phyloP scores from a whole-genome alignment of 441 rosid genomes.

The Gossypium laxum region DNA sequence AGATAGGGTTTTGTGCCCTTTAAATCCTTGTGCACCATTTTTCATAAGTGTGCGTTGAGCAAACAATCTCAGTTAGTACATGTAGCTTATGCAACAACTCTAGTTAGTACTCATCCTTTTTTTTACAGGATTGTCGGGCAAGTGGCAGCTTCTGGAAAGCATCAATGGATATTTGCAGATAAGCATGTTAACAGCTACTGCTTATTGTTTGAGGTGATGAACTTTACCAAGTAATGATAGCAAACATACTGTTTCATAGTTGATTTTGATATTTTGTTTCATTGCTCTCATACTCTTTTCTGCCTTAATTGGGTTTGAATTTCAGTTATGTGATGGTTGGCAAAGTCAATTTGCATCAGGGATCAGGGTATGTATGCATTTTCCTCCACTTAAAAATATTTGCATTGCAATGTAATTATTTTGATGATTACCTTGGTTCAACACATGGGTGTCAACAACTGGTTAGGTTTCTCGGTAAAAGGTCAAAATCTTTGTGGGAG shows the following conservation, averaged over 20 bases:
- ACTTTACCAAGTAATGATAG: slow-evolving; percentile 10
- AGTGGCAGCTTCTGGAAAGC: slow-evolving; percentile 70
- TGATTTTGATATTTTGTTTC: slow-evolving; percentile 1
- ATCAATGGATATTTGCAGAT: slow-evolving; percentile 64
- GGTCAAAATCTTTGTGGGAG: not conserved
- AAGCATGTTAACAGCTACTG: slow-evolving; percentile 32
- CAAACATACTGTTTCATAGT: not conserved
- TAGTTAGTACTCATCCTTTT: slow-evolving; percentile 18
- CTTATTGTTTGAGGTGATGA: slow-evolving; percentile 50
- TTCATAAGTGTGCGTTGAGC: not conserved
- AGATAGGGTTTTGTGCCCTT: not conserved
- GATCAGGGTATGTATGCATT: slow-evolving; percentile 45
- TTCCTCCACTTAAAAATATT: not conserved
- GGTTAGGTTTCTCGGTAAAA: not conserved
- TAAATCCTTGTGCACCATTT: not conserved
- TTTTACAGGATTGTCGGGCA: slow-evolving; percentile 68
- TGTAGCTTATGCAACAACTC: not conserved
- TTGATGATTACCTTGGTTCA: not conserved
- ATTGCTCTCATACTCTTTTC: slow-evolving; percentile 3
- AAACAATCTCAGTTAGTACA: not conserved
- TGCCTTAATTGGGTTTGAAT: slow-evolving; percentile 11
- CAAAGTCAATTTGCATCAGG: slow-evolving; percentile 70
- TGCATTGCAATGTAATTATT: not conserved
- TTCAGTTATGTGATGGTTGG: slow-evolving; percentile 73
- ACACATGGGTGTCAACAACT: not conserved